Evolutionary conservation across 2,329 filamentous ascomycete genomes (phyloP), one percentile per base, ranked within the genome.

Genomic region (Beauveria pseudobassiana): DNA sequence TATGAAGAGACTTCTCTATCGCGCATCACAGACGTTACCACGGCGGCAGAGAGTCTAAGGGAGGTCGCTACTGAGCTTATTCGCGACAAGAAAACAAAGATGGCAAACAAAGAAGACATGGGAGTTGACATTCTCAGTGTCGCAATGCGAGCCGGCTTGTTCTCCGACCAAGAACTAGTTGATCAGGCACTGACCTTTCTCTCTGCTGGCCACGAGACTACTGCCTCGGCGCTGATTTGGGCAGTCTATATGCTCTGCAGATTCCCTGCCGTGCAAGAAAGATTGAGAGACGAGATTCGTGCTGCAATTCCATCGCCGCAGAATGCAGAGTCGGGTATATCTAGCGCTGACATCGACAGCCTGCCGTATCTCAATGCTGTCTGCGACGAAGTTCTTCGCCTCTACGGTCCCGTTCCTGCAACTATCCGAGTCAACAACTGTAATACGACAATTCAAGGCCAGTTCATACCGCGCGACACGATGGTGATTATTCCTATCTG

Each of bases 301-400:
- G 26, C n/a, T 10, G n/a, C 26, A 2, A 12, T 58, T 7, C 53
- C 53, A 5, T 51, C 45, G 3, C 22, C 28, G 2, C 53, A 62
- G 22, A 14, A 9, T 12, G 18, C 38, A 12, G 22, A 38, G 5
- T 20, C 34, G 5, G 24, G 24, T 4, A 45, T 51, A 2, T 22
- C 42, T 5, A 54, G 26, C 18, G 18, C n/a, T 8, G 46, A 45
- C 5, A 46, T 62, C 20, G 61, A 62, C 16, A 9, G 26, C n/a
- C 38, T 62, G 28, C 61, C 61, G 12, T 62, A 62, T 72, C 83
- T 95, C 51, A 86, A 90, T 69, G 91, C 91, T 38, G 85, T 96
- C 24, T 73, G 72, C 65, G 76, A 69, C 62, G 78, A 81, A 64
- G 70, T 76, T 0, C 64, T 80, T 8, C 73, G 78, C 0, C 68